These are phyloP conservation scores for Castanea crenata DNA, from an alignment of 306 rosid genomes.

Conservation along the genomic window DNA sequence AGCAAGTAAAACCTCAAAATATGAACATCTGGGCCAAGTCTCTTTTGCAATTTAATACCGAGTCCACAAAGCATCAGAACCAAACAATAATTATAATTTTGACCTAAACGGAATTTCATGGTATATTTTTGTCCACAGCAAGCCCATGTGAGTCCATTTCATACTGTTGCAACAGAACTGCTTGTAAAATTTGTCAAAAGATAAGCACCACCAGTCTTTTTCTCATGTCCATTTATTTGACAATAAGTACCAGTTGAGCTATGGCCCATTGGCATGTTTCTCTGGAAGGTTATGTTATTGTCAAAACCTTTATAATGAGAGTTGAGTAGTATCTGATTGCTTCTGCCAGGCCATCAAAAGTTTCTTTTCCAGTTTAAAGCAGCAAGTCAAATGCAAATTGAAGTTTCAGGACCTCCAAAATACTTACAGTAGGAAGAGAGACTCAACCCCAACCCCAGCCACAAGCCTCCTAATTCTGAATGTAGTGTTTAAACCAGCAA, in stretches of 20 bases:
- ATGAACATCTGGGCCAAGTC: background rate
- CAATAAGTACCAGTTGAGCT: too few species aligned
- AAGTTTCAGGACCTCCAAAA: background rate
- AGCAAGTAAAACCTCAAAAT: background rate
- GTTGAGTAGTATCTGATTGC: background rate
- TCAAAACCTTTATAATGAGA: too few species aligned
- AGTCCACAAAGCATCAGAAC: background rate
- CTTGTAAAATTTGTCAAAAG: background rate
- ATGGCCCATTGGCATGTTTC: too few species aligned
- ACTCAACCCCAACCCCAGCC: slow-evolving; percentile 63
- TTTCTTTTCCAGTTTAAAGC: slow-evolving; percentile 1
- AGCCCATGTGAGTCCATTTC: background rate
- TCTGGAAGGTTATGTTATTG: background rate
- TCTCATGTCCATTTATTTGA: background rate
- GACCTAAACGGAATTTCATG: background rate
- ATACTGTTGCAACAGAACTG: background rate
- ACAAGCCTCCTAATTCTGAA: background rate
- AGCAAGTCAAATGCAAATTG: background rate
- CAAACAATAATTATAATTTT: background rate
- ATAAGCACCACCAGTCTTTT: background rate
- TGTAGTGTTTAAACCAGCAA: slow-evolving; percentile 43
- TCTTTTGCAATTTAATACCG: background rate
- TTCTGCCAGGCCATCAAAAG: background rate
- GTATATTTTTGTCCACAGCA: background rate
- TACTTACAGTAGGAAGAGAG: slow-evolving; percentile 74